Conservation (phyloP, 192 early-diverging fungal genomes). For the Coemansia sp. region DNA sequence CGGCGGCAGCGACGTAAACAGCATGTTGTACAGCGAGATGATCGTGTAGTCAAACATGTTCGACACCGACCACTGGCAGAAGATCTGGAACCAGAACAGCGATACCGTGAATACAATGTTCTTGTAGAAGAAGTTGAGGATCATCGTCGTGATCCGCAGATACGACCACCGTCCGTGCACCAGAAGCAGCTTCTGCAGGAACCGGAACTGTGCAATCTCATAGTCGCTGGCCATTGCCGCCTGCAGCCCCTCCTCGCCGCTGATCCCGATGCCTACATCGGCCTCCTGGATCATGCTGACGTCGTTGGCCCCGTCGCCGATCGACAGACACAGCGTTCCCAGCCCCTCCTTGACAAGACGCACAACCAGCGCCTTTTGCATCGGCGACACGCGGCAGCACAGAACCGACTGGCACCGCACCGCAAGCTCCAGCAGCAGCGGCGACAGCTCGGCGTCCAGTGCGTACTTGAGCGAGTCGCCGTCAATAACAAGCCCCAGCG, state of each 20-base stretch:
- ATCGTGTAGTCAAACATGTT: conserved; percentile 87
- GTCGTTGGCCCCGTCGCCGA: conserved; percentile 98
- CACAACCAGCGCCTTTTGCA: conserved; percentile 97
- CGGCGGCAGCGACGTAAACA: conserved; percentile 84
- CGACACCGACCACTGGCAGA: conserved; percentile 77
- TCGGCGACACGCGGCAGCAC: conserved; percentile 93
- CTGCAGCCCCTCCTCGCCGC: conserved; percentile 93
- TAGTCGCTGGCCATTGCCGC: conserved; percentile 93
- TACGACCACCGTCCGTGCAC: conserved; percentile 96
- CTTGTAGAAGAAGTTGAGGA: conserved; percentile 94
- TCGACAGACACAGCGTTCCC: conserved; percentile 85
- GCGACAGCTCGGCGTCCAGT: conserved; percentile 61
- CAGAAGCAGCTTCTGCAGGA: conserved; percentile 75
- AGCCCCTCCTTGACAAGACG: conserved; percentile 78
- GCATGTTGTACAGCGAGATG: conserved; percentile 83
- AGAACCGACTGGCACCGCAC: conserved; percentile 85
- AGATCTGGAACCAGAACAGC: conserved; percentile 91
- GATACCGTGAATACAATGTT: conserved; percentile 87
- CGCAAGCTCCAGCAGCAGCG: conserved; percentile 68
- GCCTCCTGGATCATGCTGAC: conserved; percentile 99
- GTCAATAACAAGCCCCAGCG: conserved; percentile 83
- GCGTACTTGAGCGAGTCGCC: conserved; percentile 83
- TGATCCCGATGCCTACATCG: conserved; percentile 91
- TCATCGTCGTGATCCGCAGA: conserved; percentile 79
- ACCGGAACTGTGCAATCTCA: conserved; percentile 89